Evolutionary conservation across 208 protist species (phyloP).

Genomic region (Sergeia podlipaevii): DNA sequence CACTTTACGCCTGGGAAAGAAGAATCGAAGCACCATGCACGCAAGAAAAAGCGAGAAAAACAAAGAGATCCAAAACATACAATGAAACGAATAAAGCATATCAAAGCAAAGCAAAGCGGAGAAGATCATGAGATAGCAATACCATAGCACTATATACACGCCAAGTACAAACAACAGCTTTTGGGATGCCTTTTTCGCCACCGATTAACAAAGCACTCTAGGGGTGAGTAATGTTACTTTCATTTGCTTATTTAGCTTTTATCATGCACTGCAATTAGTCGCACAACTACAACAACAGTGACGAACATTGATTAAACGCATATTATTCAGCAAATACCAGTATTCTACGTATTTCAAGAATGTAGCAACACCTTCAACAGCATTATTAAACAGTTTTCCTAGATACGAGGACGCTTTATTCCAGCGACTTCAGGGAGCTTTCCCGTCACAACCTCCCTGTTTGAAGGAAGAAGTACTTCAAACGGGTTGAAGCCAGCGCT

Average conservation of each 20-base stretch:
- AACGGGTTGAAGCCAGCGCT: constrained; percentile 46
- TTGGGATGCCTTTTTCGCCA: too few relatives aligned
- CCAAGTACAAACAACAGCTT: too few relatives aligned
- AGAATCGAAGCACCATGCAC: too few relatives aligned
- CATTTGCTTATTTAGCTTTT: too few relatives aligned
- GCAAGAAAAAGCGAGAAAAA: constrained; percentile 14
- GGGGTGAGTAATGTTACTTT: too few relatives aligned
- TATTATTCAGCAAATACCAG: too few relatives aligned
- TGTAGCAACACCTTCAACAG: not conserved
- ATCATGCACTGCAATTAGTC: too few relatives aligned
- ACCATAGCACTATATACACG: not conserved
- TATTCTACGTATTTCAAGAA: too few relatives aligned
- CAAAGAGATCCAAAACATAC: not conserved
- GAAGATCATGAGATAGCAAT: not conserved
- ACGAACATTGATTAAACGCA: too few relatives aligned
- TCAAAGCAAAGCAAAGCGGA: constrained; percentile 1
- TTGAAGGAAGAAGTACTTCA: constrained; percentile 38
- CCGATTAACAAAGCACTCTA: too few relatives aligned
- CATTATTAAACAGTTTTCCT: not conserved
- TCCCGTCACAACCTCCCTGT: constrained; percentile 21
- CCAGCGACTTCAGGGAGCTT: constrained; percentile 18
- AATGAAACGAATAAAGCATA: constrained; percentile 9
- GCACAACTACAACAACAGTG: too few relatives aligned
- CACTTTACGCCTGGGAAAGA: too few relatives aligned
- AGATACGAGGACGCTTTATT: constrained; percentile 12